Base-by-base conservation (phyloP, 2,329 filamentous ascomycete species). In the Ophiostoma quercus region DNA sequence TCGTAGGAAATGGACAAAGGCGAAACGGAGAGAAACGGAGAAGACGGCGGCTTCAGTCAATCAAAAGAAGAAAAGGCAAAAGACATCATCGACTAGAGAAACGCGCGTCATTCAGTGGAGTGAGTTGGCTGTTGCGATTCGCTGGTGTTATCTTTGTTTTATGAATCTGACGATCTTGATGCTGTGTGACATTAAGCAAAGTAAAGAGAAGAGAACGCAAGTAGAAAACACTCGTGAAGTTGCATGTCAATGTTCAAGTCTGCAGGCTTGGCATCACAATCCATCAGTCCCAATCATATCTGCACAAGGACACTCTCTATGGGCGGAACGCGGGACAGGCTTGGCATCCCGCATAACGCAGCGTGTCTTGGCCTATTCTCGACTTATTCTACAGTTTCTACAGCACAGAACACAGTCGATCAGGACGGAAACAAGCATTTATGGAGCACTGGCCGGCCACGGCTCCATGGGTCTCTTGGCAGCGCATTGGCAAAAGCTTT, bases 351-450 rank as follows among this genome's bases (percentile, higher is more conserved):
- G 32, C 34, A 65, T 19, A 65, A 14, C 19, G 39, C 34, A 39
- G 34, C 34, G 19, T 22, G n/a, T 39, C 8, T 14, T 29, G 25
- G 2, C 25, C 25, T 29, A 29, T 29, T 29, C 25, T 57, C 12
- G 32, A 19, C 32, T 16, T 34, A 34, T 19, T 25, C 11, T 65
- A 65, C 62, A 65, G 62, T 6, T 6, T 34, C 34, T n/a, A 57
- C 32, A 41, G 62, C 11, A n/a, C 14, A 57, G 60, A 39, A 29
- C n/a, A n/a, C 4, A 19, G 57, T 32, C 57, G 57, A 60, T 62
- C 57, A 62, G 57, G 62, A 65, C 34, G 19, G 62, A 65, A 63
- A 65, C 32, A 39, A 39, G 34, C 62, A 65, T 14, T 65, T 65
- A 65, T 65, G 62, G 62, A 6, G 32, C 62, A n/a, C 4, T 22